Evolutionary conservation across 176 grass and related monocot genomes (phyloP).

Genomic region (Raddia guianensis): DNA sequence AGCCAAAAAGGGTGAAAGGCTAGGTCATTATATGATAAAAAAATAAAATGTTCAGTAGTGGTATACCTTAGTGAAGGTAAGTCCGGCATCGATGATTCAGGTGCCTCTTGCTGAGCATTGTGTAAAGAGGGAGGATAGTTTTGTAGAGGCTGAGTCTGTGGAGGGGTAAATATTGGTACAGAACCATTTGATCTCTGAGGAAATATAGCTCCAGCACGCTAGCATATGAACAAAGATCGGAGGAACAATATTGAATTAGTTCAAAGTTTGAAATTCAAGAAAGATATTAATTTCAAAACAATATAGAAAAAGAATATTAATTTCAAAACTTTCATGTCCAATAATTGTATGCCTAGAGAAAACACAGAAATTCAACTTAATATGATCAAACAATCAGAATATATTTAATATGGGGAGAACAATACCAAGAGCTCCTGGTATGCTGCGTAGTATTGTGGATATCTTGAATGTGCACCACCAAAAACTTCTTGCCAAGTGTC

Average conservation of each 20-base stretch:
- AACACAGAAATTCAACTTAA: neutral
- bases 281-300: neutral
- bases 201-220: constrained; percentile 82
- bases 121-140: constrained; percentile 63
- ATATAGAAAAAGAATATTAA: neutral
- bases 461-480: constrained; percentile 67
- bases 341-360: neutral
- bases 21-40: too few relatives aligned
- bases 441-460: constrained; percentile 79
- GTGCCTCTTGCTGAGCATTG: constrained; percentile 49
- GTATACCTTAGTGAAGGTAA: constrained; percentile 69
- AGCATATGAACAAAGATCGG: constrained; percentile 35
- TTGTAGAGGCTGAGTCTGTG: constrained; percentile 86
- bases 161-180: constrained; percentile 76
- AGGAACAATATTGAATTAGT: constrained; percentile 37
- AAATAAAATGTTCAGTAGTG: neutral
- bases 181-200: constrained; percentile 71
- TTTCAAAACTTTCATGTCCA: constrained; percentile 14
- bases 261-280: constrained; percentile 2
- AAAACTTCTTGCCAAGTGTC: constrained; percentile 98
- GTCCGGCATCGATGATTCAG: constrained; percentile 63
- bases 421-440: constrained; percentile 90
- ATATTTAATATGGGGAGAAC: constrained; percentile 12
- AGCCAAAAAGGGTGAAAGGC: too few relatives aligned
- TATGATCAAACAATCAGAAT: constrained; percentile 10